These are phyloP conservation scores for Elsinoe necatrix DNA, from an alignment of 2,329 filamentous ascomycete species.

Conservation along the genomic window DNA sequence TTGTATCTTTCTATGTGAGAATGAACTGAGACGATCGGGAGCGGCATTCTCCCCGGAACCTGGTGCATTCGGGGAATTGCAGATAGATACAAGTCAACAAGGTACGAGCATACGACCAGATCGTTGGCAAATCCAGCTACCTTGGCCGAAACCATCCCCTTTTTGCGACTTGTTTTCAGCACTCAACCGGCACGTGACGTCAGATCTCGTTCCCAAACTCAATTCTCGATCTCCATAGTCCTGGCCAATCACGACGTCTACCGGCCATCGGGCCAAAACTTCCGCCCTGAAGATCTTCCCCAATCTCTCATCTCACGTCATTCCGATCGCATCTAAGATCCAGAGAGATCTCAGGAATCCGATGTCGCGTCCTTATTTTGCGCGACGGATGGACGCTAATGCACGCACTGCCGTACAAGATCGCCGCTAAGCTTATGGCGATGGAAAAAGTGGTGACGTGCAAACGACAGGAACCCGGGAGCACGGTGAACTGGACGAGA, in stretches of 20 bases:
- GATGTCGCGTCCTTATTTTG: neutral
- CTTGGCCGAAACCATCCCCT: neutral
- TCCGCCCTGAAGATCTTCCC: constrained; percentile 9
- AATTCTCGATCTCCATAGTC: neutral
- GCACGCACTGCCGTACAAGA: constrained; percentile 13
- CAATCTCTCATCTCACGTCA: constrained; percentile 4
- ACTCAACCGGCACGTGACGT: neutral
- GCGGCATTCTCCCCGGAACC: too few species aligned
- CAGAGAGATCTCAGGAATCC: constrained; percentile 1
- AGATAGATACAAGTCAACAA: too few species aligned
- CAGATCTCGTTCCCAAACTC: constrained; percentile 9
- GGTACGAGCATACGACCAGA: neutral
- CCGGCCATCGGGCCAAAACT: neutral
- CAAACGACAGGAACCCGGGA: neutral
- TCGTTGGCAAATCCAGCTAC: neutral
- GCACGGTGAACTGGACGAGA: neutral
- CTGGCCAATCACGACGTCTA: constrained; percentile 3
- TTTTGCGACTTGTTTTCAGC: too few species aligned
- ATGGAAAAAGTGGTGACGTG: constrained; percentile 9
- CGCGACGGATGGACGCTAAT: constrained; percentile 4
- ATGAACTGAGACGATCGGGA: too few species aligned
- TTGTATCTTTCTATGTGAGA: too few species aligned
- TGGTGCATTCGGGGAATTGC: too few species aligned
- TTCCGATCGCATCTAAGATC: constrained; percentile 12
- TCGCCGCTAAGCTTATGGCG: neutral